Evolutionary conservation across 768 basidiomycete species (phyloP).

Genomic region (Tylopilus subfusipes): DNA sequence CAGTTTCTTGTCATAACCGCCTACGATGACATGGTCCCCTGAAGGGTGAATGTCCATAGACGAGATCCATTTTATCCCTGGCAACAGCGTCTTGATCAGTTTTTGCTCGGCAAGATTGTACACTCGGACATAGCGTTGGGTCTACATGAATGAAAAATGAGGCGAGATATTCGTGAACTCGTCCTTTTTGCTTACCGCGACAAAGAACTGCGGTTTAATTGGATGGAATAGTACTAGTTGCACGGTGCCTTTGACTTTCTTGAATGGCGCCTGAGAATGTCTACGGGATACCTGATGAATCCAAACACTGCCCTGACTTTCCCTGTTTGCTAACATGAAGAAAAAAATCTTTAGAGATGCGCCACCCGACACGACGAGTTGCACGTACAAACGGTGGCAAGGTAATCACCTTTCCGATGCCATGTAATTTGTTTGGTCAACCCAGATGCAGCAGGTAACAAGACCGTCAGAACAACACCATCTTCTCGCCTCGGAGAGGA

Average conservation of each 20-base stretch:
- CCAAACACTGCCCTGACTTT: constrained; percentile 81
- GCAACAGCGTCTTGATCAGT: constrained; percentile 86
- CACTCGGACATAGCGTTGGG: constrained; percentile 91
- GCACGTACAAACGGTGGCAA: constrained; percentile 88
- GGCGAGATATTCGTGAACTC: constrained; percentile 9
- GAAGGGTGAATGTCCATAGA: constrained; percentile 95
- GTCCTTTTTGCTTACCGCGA: constrained; percentile 68
- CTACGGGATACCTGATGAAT: constrained; percentile 93
- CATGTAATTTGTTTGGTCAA: constrained; percentile 79
- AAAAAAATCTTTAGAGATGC: constrained; percentile 10
- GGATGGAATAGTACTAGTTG: constrained; percentile 96
- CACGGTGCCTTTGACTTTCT: constrained; percentile 85
- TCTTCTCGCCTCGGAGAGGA: constrained; percentile 49
- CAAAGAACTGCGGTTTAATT: constrained; percentile 91
- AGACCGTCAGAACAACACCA: constrained; percentile 55
- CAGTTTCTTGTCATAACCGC: constrained; percentile 94
- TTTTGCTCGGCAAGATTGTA: constrained; percentile 95
- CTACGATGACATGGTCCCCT: constrained; percentile 95
- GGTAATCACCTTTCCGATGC: constrained; percentile 94
- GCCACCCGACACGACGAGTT: constrained; percentile 1
- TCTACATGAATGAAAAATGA: constrained; percentile 45
- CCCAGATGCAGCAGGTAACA: constrained; percentile 63
- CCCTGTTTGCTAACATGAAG: constrained; percentile 50
- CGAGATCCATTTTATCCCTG: constrained; percentile 98
- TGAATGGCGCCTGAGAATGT: constrained; percentile 97